These are phyloP conservation scores for Russula virescens DNA, from an alignment of 768 basidiomycete species.

Conservation along the genomic window DNA sequence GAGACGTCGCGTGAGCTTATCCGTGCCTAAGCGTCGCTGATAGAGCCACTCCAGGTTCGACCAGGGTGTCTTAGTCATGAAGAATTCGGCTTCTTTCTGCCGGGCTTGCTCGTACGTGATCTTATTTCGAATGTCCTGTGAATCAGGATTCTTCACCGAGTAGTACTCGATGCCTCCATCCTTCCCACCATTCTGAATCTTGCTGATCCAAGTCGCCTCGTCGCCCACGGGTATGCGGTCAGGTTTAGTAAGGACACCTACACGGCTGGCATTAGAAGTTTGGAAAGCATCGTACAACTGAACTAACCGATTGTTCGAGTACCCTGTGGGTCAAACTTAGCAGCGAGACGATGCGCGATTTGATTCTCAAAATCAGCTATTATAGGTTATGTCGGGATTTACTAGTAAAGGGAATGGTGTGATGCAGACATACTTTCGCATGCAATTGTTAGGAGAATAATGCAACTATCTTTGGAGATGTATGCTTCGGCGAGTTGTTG, in stretches of 20 bases:
- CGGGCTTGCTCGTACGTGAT: slow-evolving; percentile 23
- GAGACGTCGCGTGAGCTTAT: slow-evolving; percentile 13
- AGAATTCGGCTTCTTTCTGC: slow-evolving; percentile 11
- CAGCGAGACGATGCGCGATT: slow-evolving; percentile 62
- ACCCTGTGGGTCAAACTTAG: slow-evolving; percentile 53
- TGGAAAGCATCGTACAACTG: neutral
- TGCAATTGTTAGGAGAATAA: slow-evolving; percentile 53
- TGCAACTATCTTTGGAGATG: slow-evolving; percentile 57
- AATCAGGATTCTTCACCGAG: slow-evolving; percentile 23
- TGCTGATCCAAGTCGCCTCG: slow-evolving; percentile 12
- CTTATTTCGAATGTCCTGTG: slow-evolving; percentile 11
- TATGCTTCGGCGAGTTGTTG: slow-evolving; percentile 51
- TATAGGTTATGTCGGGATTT: neutral
- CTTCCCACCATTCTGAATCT: neutral
- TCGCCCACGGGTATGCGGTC: slow-evolving; percentile 19
- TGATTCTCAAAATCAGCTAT: slow-evolving; percentile 79
- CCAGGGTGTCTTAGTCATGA: slow-evolving; percentile 14
- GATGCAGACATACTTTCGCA: slow-evolving; percentile 51
- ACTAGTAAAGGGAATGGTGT: neutral
- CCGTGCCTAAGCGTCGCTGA: slow-evolving; percentile 20
- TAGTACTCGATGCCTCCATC: slow-evolving; percentile 12
- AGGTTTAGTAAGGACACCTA: slow-evolving; percentile 18
- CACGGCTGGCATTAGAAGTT: neutral
- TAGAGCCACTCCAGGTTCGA: slow-evolving; percentile 13
- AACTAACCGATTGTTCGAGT: slow-evolving; percentile 63